A percentile compares a stretch with the other conserved stretches of the same genome.
These are phyloP conservation scores for Penicillium sp. DNA, from an alignment of 2,329 filamentous ascomycete species.

Conservation along the genomic window DNA sequence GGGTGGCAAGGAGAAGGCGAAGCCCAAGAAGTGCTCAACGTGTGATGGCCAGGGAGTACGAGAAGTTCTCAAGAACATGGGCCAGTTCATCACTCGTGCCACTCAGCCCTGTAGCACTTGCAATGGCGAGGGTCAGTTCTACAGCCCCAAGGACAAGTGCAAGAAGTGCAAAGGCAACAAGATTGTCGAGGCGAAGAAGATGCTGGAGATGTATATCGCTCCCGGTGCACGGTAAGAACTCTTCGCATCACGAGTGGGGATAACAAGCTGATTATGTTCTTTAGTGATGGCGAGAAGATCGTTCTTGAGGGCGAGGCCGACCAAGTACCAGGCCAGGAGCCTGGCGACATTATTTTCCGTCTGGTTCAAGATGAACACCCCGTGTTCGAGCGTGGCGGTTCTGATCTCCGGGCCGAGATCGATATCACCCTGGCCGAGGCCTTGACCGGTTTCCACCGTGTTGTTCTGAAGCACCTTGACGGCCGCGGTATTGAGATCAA, in stretches of 20 bases:
- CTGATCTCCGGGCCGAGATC: slow-evolving; percentile 80
- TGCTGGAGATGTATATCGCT: slow-evolving; percentile 94
- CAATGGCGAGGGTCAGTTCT: slow-evolving; percentile 79
- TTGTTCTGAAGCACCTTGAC: slow-evolving; percentile 89
- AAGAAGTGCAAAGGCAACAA: slow-evolving; percentile 98
- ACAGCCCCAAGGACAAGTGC: slow-evolving; percentile 95
- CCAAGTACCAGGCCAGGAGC: slow-evolving; percentile 82
- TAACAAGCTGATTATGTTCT: slow-evolving; percentile 12
- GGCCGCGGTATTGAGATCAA: slow-evolving; percentile 83
- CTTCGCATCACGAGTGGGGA: not conserved
- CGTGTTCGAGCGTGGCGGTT: slow-evolving; percentile 76
- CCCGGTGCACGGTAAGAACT: slow-evolving; percentile 66
- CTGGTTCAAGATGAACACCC: slow-evolving; percentile 80
- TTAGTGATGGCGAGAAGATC: slow-evolving; percentile 78
- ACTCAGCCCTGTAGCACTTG: slow-evolving; percentile 80
- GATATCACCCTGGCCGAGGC: slow-evolving; percentile 81
- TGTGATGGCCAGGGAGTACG: slow-evolving; percentile 80
- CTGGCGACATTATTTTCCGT: slow-evolving; percentile 91
- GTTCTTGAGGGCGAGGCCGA: slow-evolving; percentile 91
- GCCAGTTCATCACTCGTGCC: slow-evolving; percentile 80
- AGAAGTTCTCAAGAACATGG: slow-evolving; percentile 77
- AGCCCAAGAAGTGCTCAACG: slow-evolving; percentile 76
- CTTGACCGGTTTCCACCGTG: slow-evolving; percentile 82
- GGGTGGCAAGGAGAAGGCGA: slow-evolving; percentile 90
- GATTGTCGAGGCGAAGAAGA: slow-evolving; percentile 85